Evolutionary conservation across 1,139 yeast species (phyloP).

Genomic region (Hemisphaericaspora lyxosophila): DNA sequence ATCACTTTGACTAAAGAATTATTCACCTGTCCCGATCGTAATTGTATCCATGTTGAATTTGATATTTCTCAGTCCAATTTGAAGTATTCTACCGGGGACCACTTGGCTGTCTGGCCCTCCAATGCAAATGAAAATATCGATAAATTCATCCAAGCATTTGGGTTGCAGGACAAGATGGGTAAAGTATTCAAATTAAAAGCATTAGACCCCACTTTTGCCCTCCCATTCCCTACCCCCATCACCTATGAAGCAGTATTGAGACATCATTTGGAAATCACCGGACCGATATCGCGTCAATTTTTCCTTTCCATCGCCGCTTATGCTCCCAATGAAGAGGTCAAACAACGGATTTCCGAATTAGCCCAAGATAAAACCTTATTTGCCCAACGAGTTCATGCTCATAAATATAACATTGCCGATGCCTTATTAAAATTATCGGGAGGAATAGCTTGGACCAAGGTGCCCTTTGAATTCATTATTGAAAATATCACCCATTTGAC

Average conservation of each 20-base stretch:
- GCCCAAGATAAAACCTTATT: constrained; percentile 70
- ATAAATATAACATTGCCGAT: constrained; percentile 74
- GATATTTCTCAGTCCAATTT: constrained; percentile 75
- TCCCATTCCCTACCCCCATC: constrained; percentile 88
- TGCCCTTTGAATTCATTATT: constrained; percentile 82
- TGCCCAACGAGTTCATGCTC: constrained; percentile 59
- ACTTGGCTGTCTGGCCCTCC: constrained; percentile 92
- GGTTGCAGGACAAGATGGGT: constrained; percentile 53
- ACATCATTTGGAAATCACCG: constrained; percentile 87
- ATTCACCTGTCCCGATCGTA: constrained; percentile 64
- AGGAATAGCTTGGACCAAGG: constrained; percentile 65
- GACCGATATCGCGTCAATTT: constrained; percentile 89
- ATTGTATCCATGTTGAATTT: constrained; percentile 88
- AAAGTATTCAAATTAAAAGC: constrained; percentile 65
- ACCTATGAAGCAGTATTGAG: constrained; percentile 85
- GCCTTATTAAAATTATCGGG: constrained; percentile 62
- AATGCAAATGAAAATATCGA: constrained; percentile 75
- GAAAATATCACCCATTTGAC: constrained; percentile 81
- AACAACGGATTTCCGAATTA: constrained; percentile 50
- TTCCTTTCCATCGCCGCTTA: constrained; percentile 75
- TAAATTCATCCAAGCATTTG: constrained; percentile 63
- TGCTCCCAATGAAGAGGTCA: constrained; percentile 70
- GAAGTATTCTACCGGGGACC: constrained; percentile 93
- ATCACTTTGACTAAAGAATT: constrained; percentile 64
- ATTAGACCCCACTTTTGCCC: constrained; percentile 67